Percentiles rank a stretch among this genome's conserved stretches.
These are phyloP conservation scores for Nicotiana knightiana DNA, from an alignment of 257 asterid genomes.

Conservation along the genomic window DNA sequence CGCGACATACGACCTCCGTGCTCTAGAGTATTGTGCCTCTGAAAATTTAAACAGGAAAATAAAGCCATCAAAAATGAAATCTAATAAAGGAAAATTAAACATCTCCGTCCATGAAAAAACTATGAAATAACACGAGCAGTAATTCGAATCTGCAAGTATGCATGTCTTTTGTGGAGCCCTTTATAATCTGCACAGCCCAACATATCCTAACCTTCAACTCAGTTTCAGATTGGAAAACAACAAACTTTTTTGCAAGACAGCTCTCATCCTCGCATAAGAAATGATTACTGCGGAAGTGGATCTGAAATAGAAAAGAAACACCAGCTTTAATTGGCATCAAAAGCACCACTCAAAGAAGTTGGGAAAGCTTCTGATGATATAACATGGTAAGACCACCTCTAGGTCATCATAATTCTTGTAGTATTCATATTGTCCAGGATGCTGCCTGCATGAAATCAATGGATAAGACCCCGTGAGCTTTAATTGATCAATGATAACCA, in stretches of 20 bases:
- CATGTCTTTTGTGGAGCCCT: neutral
- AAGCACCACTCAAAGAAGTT: neutral
- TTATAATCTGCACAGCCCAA: neutral
- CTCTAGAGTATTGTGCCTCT: conserved; percentile 91
- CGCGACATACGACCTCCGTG: conserved; percentile 99
- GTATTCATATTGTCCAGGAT: conserved; percentile 93
- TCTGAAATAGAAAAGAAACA: conserved; percentile 34
- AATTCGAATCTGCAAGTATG: neutral
- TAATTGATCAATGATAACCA: neutral
- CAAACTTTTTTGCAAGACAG: conserved; percentile 83
- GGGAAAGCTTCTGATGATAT: neutral
- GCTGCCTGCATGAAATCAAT: conserved; percentile 56
- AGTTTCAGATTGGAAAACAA: conserved; percentile 71
- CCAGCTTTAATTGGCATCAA: conserved; percentile 9
- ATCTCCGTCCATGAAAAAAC: neutral
- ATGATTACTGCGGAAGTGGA: conserved; percentile 79
- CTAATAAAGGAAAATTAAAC: neutral
- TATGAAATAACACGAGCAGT: neutral
- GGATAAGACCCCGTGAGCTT: neutral
- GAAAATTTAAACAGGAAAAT: conserved; percentile 23
- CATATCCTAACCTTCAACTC: conserved; percentile 69
- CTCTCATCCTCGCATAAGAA: conserved; percentile 86
- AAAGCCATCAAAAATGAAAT: neutral
- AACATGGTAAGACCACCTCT: conserved; percentile 48
- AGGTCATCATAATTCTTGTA: conserved; percentile 83